Base-by-base conservation (phyloP, 257 asterid genomes). In the Solanum chiquidenum region DNA sequence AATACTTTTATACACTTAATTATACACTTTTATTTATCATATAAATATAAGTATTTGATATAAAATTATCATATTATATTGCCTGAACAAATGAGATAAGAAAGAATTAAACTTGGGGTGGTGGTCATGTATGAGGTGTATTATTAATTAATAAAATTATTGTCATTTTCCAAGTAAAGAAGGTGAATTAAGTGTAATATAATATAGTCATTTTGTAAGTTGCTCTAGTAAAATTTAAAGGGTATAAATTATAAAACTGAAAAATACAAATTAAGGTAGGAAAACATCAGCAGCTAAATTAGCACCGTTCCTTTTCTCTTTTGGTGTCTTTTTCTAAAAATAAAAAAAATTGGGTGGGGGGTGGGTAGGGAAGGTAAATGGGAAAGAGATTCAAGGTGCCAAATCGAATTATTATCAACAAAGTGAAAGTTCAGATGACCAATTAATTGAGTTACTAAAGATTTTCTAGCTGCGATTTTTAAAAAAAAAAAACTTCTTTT, bases 271-370 rank as follows among this genome's bases (percentile, higher is more conserved):
- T 23, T 37, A 38, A 92, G 89, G 93, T 90, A 88, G 93, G 95
- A 92, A 93, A 92, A 90, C 93, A 92, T 92, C 91, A 87, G 87
- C 14, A 87, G 92, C 83, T 38, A 76, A 87, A 93, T 91, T 69
- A 90, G 92, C 92, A 89, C 92, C 90, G 89, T 94, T 89, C 60
- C 35, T 40, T 42, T 76, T 12, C 3, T 86, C 89, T 86, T 40
- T 64, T n/a, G 7, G 29, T 18, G n/a, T 55, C 64, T 7, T 55
- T 55, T 55, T 55, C 64, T 55, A 55, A 55, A 18, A 42, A 49
- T 0, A 13, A 0, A 49, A 5, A 46, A 14, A 44, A 44, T 44
- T 18, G 64, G 25, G n/a, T 2, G 64, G 64, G n/a, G 64, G 10
- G 8, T 2, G 64, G 64, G 10, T 55, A 55, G 9, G 64, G 9